Evolutionary conservation across 768 basidiomycete genomes (phyloP), one percentile per base, ranked within the genome.

Genomic region (Phaeotremella fagi): DNA sequence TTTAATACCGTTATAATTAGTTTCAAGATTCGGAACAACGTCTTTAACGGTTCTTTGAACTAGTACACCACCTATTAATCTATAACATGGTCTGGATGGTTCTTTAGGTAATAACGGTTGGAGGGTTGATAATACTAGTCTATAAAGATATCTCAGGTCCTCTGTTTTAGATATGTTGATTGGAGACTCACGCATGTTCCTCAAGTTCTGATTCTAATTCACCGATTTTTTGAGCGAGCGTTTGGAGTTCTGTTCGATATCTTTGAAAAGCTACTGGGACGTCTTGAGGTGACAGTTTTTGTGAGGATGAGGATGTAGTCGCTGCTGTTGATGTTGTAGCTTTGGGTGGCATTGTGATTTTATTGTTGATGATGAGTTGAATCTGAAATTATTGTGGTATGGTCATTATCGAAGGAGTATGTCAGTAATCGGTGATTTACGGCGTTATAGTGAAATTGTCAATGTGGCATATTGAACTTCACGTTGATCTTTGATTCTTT

Each of bases 41-140:
- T 98, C 94, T 70, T 86, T 85, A 42, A 98, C 95, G 1, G 92
- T 97, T 43, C 92, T 81, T 72, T 98, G 91, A 25, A 98, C 94
- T 15, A 99, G 81, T 4, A 95, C 85, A 25, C 94, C 94, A 4
- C 95, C 95, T 59, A 99, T 87, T 61, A 98, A 80, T 48, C 94
- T 85, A 78, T 97, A 99, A 76, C 95, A 98, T 78, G 90, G 91
- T 52, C 95, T 84, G 75, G 84, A 81, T 16, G 94, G 91, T 54
- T 92, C 87, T 54, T 83, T 82, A n/a, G 78, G 79, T 33, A 90
- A 77, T 9, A 84, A 84, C 59, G 97, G 90, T 60, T 85, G 82
- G 29, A 99, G 76, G 1, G 95, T 97, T 3, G 81, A 80, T 33
- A 98, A 80, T 7, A 99, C 95, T 15, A 99, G 79, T 36, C 92